phyloP scores from a whole-genome alignment of 495 filamentous ascomycete genomes.

The Pyronema domesticum region DNA sequence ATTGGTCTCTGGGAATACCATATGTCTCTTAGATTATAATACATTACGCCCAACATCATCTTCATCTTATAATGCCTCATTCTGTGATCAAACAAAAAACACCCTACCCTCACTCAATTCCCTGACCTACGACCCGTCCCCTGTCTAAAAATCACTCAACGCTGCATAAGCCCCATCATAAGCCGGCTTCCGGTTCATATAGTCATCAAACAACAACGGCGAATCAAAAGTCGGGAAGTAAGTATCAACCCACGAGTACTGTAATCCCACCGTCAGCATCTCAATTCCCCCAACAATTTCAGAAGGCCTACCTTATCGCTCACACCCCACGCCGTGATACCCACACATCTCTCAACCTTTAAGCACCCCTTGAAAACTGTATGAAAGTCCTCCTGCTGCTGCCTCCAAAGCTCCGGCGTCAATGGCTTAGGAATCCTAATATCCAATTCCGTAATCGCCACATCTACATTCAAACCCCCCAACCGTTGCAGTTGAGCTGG shows the following conservation, averaged over 20 bases:
- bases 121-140: too few species aligned
- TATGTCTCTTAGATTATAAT: too few species aligned
- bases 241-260: constrained; percentile 37
- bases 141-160: background rate
- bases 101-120: too few species aligned
- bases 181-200: constrained; percentile 44
- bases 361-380: constrained; percentile 32
- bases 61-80: too few species aligned
- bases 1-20: too few species aligned
- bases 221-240: constrained; percentile 24
- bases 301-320: constrained; percentile 36
- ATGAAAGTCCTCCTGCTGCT: constrained; percentile 47
- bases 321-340: constrained; percentile 64
- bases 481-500: constrained; percentile 25
- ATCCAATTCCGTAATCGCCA: constrained; percentile 48
- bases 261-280: background rate
- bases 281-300: background rate
- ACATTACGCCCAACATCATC: too few species aligned
- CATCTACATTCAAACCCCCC: constrained; percentile 34
- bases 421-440: constrained; percentile 30
- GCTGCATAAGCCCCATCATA: constrained; percentile 37
- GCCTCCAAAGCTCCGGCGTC: constrained; percentile 30
- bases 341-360: constrained; percentile 43
- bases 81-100: too few species aligned
- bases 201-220: constrained; percentile 47